phyloP scores from a whole-genome alignment of 192 early-diverging fungal genomes.

The Mortierella alpina region DNA sequence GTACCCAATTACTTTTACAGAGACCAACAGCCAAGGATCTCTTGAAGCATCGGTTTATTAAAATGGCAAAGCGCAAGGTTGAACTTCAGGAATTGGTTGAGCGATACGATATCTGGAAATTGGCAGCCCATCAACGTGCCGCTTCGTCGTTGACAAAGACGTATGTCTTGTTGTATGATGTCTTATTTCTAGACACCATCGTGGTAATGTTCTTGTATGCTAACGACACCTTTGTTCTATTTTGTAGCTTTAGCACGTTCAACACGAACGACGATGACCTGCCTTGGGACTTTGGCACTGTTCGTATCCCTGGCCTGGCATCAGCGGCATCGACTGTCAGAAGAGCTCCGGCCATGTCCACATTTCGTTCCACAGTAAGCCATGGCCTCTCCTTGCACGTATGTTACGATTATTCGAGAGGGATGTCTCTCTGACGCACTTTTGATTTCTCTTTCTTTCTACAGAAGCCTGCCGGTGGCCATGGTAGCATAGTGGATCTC shows the following conservation, averaged over 20 bases:
- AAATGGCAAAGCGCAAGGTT: constrained; percentile 81
- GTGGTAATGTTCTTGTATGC: not conserved
- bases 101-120: constrained; percentile 82
- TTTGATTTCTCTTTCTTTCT: not conserved
- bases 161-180: constrained; percentile 1
- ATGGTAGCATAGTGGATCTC: constrained; percentile 34
- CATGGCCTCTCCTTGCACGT: not conserved
- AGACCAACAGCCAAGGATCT: constrained; percentile 91
- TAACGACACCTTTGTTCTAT: not conserved
- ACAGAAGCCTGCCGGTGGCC: constrained; percentile 28
- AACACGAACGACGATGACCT: constrained; percentile 49
- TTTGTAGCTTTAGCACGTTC: constrained; percentile 41
- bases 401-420: not conserved
- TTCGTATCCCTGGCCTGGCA: constrained; percentile 32
- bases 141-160: constrained; percentile 49
- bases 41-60: constrained; percentile 91
- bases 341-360: constrained; percentile 12
- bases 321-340: constrained; percentile 31
- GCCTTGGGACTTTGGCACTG: constrained; percentile 51
- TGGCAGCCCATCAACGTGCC: constrained; percentile 55
- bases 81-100: constrained; percentile 88
- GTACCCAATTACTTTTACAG: constrained; percentile 46
- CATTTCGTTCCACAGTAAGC: constrained; percentile 27
- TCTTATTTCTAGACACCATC: not conserved
- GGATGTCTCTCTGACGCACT: not conserved